Evolutionary conservation across 805 yeast genomes (phyloP), one percentile per base, ranked within the genome.

Genomic region (Groenewaldozyma tartarivorans): DNA sequence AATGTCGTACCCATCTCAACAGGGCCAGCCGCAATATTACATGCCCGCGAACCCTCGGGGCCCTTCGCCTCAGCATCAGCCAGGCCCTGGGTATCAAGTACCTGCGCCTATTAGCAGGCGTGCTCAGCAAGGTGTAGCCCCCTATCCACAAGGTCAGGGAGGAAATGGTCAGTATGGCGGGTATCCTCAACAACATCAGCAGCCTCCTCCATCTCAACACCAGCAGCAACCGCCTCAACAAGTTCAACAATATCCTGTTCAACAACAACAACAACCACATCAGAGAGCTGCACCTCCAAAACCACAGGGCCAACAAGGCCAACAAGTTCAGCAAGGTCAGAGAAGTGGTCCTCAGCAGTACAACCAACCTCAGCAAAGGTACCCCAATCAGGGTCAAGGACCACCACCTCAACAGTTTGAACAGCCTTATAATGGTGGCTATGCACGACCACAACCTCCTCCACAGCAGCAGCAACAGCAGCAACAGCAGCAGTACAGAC

Each of bases 111-210:
- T 26, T 30, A 19, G 19, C 19, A 13, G 26, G 19, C 37, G 30
- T 17, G 7, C 6, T 5, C 38, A 18, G 37, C 38, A 5, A 3
- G n/a, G n/a, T 13, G 17, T 15, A 15, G 17, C 20, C n/a, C n/a
- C 36, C 16, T 20, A n/a, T n/a, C 29, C 20, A 13, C 26, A 17
- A 35, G 38, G 29, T 19, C 5, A 13, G 17, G 21, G 39, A 31
- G 39, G 22, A 33, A 18, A 18, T 18, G 4, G 17, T n/a, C 38
- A 35, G 4, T 35, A 11, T 35, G 34, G 15, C 9, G 38, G 24
- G n/a, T 19, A 35, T 13, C 39, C 19, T 24, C 16, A 20, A 13
- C 40, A 38, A 17, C 40, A 32, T 33, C 31, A 15, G 31, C 43
- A n/a, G 16, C 40, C 18, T 21, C 15, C 34, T 17, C 15, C 7